These are phyloP conservation scores for Cicer yamashitae DNA, from an alignment of 306 rosid species.

Conservation along the genomic window DNA sequence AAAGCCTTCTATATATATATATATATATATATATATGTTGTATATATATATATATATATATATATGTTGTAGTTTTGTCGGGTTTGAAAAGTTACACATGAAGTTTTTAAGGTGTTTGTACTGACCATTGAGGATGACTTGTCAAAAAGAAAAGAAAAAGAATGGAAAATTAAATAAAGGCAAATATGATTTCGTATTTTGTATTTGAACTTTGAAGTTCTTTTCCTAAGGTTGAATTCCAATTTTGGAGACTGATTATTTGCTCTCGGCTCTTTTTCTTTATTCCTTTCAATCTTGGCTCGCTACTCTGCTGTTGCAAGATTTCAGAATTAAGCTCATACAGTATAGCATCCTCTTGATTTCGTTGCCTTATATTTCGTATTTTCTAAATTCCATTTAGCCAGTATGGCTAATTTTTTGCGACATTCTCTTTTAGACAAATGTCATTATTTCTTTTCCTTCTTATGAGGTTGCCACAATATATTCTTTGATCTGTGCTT, in stretches of 20 bases:
- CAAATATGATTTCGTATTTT: slow-evolving; percentile 19
- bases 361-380: slow-evolving; percentile 20
- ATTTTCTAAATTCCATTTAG: slow-evolving; percentile 1
- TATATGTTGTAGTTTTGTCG: slow-evolving; percentile 16
- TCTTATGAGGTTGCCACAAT: slow-evolving; percentile 11
- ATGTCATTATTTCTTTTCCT: neutral
- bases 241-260: slow-evolving; percentile 9
- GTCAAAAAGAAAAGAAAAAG: neutral
- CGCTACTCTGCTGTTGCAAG: slow-evolving; percentile 29
- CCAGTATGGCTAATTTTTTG: slow-evolving; percentile 6
- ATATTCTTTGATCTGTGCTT: slow-evolving; percentile 48
- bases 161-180: slow-evolving; percentile 6
- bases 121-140: slow-evolving; percentile 28
- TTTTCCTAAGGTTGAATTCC: neutral
- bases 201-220: slow-evolving; percentile 8
- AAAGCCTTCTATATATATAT: neutral
- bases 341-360: slow-evolving; percentile 1
- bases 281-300: slow-evolving; percentile 33
- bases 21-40: neutral
- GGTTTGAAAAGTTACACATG: slow-evolving; percentile 16
- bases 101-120: neutral
- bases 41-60: slow-evolving; percentile 6
- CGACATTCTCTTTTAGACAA: neutral
- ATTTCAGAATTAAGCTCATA: slow-evolving; percentile 18
- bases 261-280: slow-evolving; percentile 23